Evolutionary conservation across 1,284 basidiomycete genomes (phyloP), one percentile per base, ranked within the genome.

Genomic region (Heterobasidion parviporum): DNA sequence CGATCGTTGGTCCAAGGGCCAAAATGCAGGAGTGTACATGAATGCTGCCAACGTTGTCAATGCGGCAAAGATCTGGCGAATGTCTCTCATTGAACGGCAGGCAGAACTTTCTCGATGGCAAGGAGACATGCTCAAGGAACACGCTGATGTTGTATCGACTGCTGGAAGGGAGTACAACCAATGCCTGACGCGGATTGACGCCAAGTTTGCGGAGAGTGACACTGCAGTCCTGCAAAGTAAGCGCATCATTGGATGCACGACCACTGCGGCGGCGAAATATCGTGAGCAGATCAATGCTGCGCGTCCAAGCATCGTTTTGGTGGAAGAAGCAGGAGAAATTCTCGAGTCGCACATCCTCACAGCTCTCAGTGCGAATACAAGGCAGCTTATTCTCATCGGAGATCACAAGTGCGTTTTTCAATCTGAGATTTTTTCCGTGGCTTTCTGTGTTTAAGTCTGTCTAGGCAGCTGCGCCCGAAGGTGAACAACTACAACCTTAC

Each of bases 311-410:
- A 73, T 86, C 0, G 63, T 87, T 1, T 68, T 87, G 1, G 81
- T 87, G 0, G 85, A 87, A 64, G 85, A 87, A 64, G 84, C 84
- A 0, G 85, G 85, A 9, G 85, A 87, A 62, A 86, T 87, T 45
- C 60, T 87, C 8, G 83, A 87, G 64, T 82, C 79, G 57, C 85
- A 86, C 61, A 69, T 85, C 34, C 57, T 87, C 47, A 84, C 82
- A 0, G 75, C 85, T 0, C 63, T 86, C n/a, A 72, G 75, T 0
- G 57, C 60, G 6, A 58, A 71, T 4, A 78, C 77, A 0, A 65
- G 72, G 6, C 82, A 83, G 44, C 62, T 86, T 49, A 78, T 87
- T 55, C 68, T 86, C 15, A 87, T 87, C 41, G 84, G 84, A 1
- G 85, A 87, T 60, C 84, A 87, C 64, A 80, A 87, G 83, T 87